A percentile compares a stretch with the other conserved stretches of the same genome.
Evolutionary conservation across 208 protist genomes (phyloP).

Genomic region (Sergeia podlipaevii): DNA sequence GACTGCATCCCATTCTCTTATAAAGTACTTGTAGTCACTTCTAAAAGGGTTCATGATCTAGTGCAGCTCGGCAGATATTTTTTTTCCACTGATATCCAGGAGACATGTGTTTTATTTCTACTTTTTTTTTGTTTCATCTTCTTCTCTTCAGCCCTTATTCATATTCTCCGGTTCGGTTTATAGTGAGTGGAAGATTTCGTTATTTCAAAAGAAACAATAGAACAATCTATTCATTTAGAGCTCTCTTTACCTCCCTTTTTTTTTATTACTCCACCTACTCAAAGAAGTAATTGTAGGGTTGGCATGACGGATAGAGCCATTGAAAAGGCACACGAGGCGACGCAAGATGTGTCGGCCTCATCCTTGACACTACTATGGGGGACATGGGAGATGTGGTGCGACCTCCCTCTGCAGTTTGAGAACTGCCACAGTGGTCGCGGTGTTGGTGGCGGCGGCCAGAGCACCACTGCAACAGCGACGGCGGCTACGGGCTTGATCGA

Average conservation of each 20-base stretch:
- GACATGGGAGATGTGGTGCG: conserved; percentile 91
- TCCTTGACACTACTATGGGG: conserved; percentile 80
- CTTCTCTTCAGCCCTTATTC: background rate
- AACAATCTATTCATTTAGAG: background rate
- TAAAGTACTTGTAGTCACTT: too few species aligned
- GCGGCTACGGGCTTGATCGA: too few species aligned
- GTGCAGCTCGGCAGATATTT: too few species aligned
- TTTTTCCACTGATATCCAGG: too few species aligned
- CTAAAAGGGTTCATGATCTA: too few species aligned
- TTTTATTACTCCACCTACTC: background rate
- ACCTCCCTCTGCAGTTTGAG: conserved; percentile 25
- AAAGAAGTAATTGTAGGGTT: background rate
- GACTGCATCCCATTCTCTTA: too few species aligned
- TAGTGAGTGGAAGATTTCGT: background rate
- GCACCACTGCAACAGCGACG: background rate
- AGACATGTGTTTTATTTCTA: conserved; percentile 3
- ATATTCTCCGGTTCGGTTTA: background rate
- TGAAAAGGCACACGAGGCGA: conserved; percentile 6
- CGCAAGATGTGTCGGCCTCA: conserved; percentile 17
- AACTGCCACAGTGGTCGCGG: background rate
- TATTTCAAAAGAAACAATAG: background rate
- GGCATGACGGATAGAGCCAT: conserved; percentile 9
- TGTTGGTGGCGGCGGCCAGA: conserved; percentile 8
- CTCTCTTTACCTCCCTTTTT: background rate
- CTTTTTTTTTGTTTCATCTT: conserved; percentile 16